phyloP scores from a whole-genome alignment of 495 filamentous ascomycete species.

The Hyaloscypha finlandica region DNA sequence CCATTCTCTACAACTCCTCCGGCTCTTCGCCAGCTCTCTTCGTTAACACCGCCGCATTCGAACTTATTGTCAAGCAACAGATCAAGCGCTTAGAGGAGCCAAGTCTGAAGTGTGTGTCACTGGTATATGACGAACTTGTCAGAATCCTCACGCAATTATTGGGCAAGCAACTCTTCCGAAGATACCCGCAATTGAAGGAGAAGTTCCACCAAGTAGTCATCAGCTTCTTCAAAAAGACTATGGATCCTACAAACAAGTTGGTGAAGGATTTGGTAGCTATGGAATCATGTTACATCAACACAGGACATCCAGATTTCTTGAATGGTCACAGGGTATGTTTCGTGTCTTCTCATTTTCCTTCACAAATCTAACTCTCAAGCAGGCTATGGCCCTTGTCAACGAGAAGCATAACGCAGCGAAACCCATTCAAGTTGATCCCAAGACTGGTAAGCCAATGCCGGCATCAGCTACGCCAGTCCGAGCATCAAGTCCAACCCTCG shows the following conservation, averaged over 20 bases:
- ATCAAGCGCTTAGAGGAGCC: constrained; percentile 97
- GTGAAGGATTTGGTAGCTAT: constrained; percentile 90
- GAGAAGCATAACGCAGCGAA: constrained; percentile 78
- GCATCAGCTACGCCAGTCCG: constrained; percentile 56
- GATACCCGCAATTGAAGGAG: constrained; percentile 93
- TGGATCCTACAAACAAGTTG: constrained; percentile 97
- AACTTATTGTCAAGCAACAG: constrained; percentile 97
- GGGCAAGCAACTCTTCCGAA: constrained; percentile 83
- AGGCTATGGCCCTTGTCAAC: constrained; percentile 97
- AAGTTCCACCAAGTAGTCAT: constrained; percentile 97
- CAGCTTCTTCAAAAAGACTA: constrained; percentile 93
- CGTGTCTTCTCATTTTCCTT: constrained; percentile 30
- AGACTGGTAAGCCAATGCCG: constrained; percentile 94
- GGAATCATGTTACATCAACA: constrained; percentile 98
- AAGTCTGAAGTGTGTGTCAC: constrained; percentile 91
- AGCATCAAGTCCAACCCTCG: constrained; percentile 67
- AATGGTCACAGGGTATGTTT: constrained; percentile 78
- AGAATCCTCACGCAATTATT: constrained; percentile 91
- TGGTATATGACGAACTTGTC: constrained; percentile 97
- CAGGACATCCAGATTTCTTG: constrained; percentile 96
- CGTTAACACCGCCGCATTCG: constrained; percentile 96
- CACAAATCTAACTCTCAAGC: constrained; percentile 18
- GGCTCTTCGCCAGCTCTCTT: constrained; percentile 97
- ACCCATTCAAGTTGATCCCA: constrained; percentile 96
- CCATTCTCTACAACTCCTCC: constrained; percentile 96